These are phyloP conservation scores for Verticillium nonalfalfae DNA, from an alignment of 2,329 filamentous ascomycete genomes.

Conservation along the genomic window DNA sequence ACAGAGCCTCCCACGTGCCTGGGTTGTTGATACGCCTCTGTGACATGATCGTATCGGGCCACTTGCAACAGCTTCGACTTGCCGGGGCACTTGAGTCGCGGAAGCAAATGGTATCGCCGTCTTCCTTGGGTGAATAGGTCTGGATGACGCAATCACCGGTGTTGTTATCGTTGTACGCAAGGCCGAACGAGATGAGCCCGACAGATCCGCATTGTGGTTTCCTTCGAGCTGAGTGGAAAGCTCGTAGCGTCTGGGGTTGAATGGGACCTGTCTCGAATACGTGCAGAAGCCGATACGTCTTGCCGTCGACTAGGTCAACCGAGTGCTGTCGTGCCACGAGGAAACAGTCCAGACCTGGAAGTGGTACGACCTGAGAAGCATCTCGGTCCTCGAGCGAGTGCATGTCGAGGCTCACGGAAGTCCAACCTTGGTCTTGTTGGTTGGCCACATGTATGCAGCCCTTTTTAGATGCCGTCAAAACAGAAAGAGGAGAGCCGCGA, in stretches of 20 bases:
- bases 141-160: constrained; percentile 59
- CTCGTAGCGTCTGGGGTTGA: constrained; percentile 52
- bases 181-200: constrained; percentile 55
- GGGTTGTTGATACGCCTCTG: constrained; percentile 52
- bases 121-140: constrained; percentile 49
- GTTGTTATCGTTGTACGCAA: constrained; percentile 56
- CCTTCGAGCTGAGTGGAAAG: constrained; percentile 47
- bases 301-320: constrained; percentile 50
- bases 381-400: constrained; percentile 31
- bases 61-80: constrained; percentile 39
- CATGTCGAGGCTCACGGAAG: constrained; percentile 37
- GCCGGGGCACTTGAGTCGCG: constrained; percentile 33
- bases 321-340: constrained; percentile 51
- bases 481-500: constrained; percentile 19
- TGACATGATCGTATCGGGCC: constrained; percentile 44
- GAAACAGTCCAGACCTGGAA: constrained; percentile 53
- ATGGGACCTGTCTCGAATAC: constrained; percentile 55
- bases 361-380: constrained; percentile 49
- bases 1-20: constrained; percentile 58
- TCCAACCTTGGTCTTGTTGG: constrained; percentile 36
- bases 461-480: constrained; percentile 42
- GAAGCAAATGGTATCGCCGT: constrained; percentile 51
- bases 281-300: constrained; percentile 43
- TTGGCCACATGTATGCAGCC: constrained; percentile 43
- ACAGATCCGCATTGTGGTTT: constrained; percentile 46